Evolutionary conservation across 1,284 basidiomycete species (phyloP), one percentile per base, ranked within the genome.

Genomic region (Earliella scabrosa): DNA sequence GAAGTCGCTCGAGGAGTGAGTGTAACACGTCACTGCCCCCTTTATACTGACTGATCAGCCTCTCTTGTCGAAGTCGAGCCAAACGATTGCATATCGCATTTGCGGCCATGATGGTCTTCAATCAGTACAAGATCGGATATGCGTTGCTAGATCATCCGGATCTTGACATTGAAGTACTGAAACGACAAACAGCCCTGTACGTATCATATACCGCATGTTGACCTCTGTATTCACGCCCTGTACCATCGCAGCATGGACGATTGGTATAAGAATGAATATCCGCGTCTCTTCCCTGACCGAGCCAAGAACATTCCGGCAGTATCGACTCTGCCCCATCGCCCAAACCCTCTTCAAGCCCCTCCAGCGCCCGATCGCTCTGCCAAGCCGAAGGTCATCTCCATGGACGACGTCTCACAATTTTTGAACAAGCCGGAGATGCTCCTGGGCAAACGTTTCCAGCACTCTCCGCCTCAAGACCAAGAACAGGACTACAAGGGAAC

Each of bases 1-100:
- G 4, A 23, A 45, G 9, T 34, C 56, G 18, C 32, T 58, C 5
- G 39, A 51, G n/a, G 38, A 58, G 56, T 58, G 20, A 38, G 56
- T 47, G 3, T 18, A 6, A 27, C 9, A 9, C 1, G 16, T 23
- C 16, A 27, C n/a, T 35, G 16, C 31, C 11, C 26, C 45, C n/a
- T 13, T 31, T 18, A 18, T 32, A 20, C 18, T 38, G 3, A 26
- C 31, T 20, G 20, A n/a, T n/a, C n/a, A n/a, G n/a, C n/a, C n/a
- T n/a, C n/a, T n/a, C n/a, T n/a, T 1, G 5, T 14, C 18, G 11
- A 6, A 58, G 56, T 18, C 56, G 56, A 9, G 56, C 51, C 34
- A 3, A 26, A 2, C 56, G 52, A 24, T 10, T 20, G 4, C 56
- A 54, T 16, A 8, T 58, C 2, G 56, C 49, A 20, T 6, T 11